Evolutionary conservation across 2,329 filamentous ascomycete genomes (phyloP).

Genomic region (Colletotrichum musicola): DNA sequence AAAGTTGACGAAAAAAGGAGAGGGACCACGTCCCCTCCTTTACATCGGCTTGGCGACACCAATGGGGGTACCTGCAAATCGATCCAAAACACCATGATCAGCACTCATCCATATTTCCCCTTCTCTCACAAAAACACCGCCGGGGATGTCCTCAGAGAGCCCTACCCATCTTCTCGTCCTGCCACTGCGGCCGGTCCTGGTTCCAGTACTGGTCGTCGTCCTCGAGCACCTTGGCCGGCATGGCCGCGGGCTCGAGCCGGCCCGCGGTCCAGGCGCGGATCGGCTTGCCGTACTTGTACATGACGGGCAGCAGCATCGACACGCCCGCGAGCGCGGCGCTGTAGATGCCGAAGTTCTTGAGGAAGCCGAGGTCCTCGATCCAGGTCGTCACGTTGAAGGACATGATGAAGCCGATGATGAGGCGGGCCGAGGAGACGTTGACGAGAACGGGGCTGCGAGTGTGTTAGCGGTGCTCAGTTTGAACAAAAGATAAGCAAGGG

Average conservation of each 20-base stretch:
- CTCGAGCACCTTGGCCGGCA: conserved; percentile 34
- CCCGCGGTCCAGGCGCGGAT: conserved; percentile 40
- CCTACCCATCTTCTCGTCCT: conserved; percentile 37
- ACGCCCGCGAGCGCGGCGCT: conserved; percentile 48
- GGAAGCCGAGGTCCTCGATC: conserved; percentile 45
- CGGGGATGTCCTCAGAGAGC: conserved; percentile 4
- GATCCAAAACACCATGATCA: not conserved
- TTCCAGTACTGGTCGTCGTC: conserved; percentile 41
- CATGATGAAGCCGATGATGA: conserved; percentile 48
- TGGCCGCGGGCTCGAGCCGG: conserved; percentile 25
- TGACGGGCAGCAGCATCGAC: conserved; percentile 46
- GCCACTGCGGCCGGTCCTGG: conserved; percentile 34
- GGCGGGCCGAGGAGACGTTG: conserved; percentile 49
- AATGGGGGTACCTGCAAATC: conserved; percentile 17
- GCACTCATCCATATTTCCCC: not conserved
- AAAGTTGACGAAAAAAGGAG: not conserved
- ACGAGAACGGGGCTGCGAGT: conserved; percentile 48
- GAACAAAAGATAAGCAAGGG: not conserved
- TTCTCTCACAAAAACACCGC: not conserved
- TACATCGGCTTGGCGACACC: conserved; percentile 27
- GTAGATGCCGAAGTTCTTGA: conserved; percentile 48
- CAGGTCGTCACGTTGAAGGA: conserved; percentile 46
- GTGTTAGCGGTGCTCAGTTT: conserved; percentile 4
- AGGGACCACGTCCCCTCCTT: not conserved
- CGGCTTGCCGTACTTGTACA: conserved; percentile 44